Conservation (phyloP, 306 rosid species). For the Amphicarpaea edgeworthii region DNA sequence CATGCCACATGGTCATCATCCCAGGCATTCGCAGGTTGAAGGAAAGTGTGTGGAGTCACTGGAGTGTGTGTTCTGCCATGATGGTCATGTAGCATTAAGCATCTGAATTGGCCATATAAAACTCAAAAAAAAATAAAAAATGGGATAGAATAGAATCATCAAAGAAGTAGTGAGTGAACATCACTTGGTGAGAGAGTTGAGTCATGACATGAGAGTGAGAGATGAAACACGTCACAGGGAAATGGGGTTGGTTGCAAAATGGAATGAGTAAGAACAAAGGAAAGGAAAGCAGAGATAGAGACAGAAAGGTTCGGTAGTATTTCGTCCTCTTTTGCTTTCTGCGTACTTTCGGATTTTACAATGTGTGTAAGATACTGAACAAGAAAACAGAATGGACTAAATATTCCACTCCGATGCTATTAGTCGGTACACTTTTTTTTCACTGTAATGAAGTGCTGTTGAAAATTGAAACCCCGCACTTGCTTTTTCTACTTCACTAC, state of each 20-base stretch:
- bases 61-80: background rate
- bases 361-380: conserved; percentile 23
- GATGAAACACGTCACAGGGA: conserved; percentile 36
- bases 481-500: background rate
- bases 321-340: conserved; percentile 47
- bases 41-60: background rate
- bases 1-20: conserved; percentile 9
- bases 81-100: background rate
- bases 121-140: background rate
- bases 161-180: conserved; percentile 47
- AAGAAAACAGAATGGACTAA: background rate
- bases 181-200: conserved; percentile 44
- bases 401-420: conserved; percentile 13
- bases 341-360: conserved; percentile 47
- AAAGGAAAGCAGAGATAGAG: conserved; percentile 56
- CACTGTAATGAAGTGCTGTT: background rate
- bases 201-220: conserved; percentile 19
- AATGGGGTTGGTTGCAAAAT: conserved; percentile 46
- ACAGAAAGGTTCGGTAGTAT: conserved; percentile 38
- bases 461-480: conserved; percentile 5
- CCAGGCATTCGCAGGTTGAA: conserved; percentile 2
- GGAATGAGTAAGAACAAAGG: conserved; percentile 65
- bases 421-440: conserved; percentile 5
- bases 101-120: conserved; percentile 30
- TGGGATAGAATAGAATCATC: conserved; percentile 33